Evolutionary conservation across 495 filamentous ascomycete species (phyloP).

Genomic region (Penicillium parvum): DNA sequence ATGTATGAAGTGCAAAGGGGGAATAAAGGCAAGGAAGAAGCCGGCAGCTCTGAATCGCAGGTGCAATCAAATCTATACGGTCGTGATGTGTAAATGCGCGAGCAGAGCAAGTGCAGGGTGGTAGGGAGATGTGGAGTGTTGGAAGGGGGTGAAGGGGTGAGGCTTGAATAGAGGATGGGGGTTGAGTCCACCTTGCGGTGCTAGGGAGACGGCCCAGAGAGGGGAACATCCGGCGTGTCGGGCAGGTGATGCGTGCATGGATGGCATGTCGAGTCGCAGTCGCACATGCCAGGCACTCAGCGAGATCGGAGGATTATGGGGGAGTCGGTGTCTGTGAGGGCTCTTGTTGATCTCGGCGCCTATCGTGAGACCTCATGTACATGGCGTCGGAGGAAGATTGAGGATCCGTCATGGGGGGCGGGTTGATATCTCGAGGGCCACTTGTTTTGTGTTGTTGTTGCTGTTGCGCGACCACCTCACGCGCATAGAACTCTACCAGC

Average conservation of each 20-base stretch:
- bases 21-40: conserved; percentile 18
- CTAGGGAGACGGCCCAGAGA: background rate
- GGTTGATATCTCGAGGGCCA: conserved; percentile 19
- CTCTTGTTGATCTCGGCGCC: conserved; percentile 25
- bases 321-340: conserved; percentile 42
- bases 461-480: conserved; percentile 78
- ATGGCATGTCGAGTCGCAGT: background rate
- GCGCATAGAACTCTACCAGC: conserved; percentile 96
- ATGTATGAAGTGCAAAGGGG: conserved; percentile 21
- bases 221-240: conserved; percentile 15
- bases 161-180: background rate
- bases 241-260: background rate
- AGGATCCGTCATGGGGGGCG: conserved; percentile 11
- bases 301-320: conserved; percentile 23
- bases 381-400: conserved; percentile 34
- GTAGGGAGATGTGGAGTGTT: background rate
- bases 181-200: background rate
- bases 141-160: background rate
- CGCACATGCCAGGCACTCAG: background rate
- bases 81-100: conserved; percentile 24
- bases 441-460: conserved; percentile 30
- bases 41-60: conserved; percentile 13
- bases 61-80: conserved; percentile 28
- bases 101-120: conserved; percentile 1
- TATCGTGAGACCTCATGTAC: conserved; percentile 39